Evolutionary conservation across 805 yeast species (phyloP).

Genomic region (Lachancea quebecensis): DNA sequence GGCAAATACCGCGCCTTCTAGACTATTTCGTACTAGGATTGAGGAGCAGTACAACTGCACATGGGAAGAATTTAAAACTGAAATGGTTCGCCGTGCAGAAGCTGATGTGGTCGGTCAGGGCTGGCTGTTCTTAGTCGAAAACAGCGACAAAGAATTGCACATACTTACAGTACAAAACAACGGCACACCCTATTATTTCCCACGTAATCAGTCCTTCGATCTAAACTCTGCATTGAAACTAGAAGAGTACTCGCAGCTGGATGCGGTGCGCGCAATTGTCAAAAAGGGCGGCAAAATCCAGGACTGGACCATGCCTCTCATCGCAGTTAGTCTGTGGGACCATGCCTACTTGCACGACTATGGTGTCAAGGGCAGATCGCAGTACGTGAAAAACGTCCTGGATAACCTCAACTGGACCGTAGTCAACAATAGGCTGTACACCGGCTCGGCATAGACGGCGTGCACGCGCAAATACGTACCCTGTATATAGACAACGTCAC

Average conservation of each 20-base stretch:
- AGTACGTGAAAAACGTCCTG: constrained; percentile 70
- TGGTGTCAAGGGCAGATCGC: constrained; percentile 66
- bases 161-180: constrained; percentile 57
- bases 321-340: constrained; percentile 83
- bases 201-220: constrained; percentile 66
- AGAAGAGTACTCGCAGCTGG: constrained; percentile 43
- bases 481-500: constrained; percentile 16
- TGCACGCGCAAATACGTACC: not conserved
- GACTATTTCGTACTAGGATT: constrained; percentile 33
- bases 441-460: constrained; percentile 6
- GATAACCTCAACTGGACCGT: constrained; percentile 79
- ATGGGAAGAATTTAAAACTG: constrained; percentile 45
- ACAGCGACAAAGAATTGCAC: constrained; percentile 49
- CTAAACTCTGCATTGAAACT: constrained; percentile 63
- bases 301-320: constrained; percentile 56
- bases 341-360: constrained; percentile 80
- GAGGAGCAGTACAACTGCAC: constrained; percentile 26
- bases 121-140: constrained; percentile 68
- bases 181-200: constrained; percentile 70
- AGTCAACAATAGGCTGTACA: constrained; percentile 40
- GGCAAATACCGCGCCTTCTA: constrained; percentile 30
- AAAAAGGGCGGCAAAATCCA: constrained; percentile 31
- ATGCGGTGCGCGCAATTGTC: constrained; percentile 38
- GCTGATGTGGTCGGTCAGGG: constrained; percentile 50
- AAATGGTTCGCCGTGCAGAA: constrained; percentile 45